These are phyloP conservation scores for Russula vinacea DNA, from an alignment of 768 basidiomycete genomes.

Conservation along the genomic window DNA sequence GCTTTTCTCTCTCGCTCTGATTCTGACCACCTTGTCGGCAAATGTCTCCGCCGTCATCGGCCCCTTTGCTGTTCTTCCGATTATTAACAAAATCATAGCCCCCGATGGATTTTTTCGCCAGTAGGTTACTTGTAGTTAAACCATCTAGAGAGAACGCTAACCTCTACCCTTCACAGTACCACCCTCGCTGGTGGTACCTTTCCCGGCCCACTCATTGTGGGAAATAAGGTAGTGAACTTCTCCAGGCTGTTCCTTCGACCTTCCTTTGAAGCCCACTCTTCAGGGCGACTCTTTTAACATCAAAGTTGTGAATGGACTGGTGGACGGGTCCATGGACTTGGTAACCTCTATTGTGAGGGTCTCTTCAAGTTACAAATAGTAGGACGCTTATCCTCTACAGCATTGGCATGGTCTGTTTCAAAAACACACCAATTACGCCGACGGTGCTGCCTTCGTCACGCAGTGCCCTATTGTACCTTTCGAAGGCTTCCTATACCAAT, in stretches of 20 bases:
- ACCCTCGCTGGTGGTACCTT: constrained; percentile 9
- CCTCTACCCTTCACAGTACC: not conserved
- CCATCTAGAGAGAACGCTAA: not conserved
- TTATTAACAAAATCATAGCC: constrained; percentile 26
- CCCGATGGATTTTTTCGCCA: constrained; percentile 34
- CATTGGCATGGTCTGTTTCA: constrained; percentile 57
- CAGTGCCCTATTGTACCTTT: constrained; percentile 48
- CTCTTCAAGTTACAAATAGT: not conserved
- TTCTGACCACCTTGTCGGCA: constrained; percentile 13
- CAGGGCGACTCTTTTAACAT: constrained; percentile 41
- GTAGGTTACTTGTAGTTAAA: not conserved
- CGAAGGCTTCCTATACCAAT: constrained; percentile 44
- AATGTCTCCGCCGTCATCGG: constrained; percentile 27
- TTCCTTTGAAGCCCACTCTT: constrained; percentile 31
- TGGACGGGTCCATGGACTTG: constrained; percentile 45
- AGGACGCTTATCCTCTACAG: constrained; percentile 32
- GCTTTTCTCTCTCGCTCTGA: constrained; percentile 1
- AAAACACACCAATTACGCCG: constrained; percentile 42
- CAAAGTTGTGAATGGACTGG: constrained; percentile 45
- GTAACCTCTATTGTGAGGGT: constrained; percentile 47
- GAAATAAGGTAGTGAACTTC: constrained; percentile 32
- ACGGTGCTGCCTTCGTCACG: constrained; percentile 42
- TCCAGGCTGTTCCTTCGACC: too few species aligned
- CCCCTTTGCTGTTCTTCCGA: constrained; percentile 28
- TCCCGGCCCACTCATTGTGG: constrained; percentile 18